Conservation (phyloP, 495 filamentous ascomycete genomes). For the Lepidopterella palustris region DNA sequence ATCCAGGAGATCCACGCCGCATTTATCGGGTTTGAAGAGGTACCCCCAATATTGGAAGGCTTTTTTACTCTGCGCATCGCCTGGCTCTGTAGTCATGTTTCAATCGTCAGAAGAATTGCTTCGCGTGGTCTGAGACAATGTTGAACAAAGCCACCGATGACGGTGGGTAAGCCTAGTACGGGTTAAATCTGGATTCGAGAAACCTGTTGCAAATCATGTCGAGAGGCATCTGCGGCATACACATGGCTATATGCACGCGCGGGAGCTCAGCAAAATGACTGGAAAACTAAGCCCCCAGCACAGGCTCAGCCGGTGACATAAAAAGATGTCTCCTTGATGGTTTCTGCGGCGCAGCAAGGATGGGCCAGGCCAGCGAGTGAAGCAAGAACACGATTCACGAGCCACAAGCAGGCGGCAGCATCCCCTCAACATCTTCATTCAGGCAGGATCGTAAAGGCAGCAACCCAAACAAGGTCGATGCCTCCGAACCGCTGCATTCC, state of each 20-base stretch:
- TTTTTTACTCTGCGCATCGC: slow-evolving; percentile 17
- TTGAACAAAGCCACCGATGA: background rate
- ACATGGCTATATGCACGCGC: background rate
- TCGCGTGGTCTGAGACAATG: background rate
- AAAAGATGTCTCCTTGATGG: background rate
- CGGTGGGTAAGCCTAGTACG: background rate
- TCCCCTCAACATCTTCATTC: background rate
- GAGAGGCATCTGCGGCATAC: background rate
- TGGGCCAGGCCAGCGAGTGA: background rate
- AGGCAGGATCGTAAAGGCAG: background rate
- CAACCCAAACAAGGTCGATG: background rate
- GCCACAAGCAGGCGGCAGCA: slow-evolving; percentile 2
- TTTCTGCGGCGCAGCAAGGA: background rate
- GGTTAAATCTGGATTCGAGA: background rate
- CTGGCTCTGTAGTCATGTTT: slow-evolving; percentile 19
- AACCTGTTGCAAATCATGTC: background rate
- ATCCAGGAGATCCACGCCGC: slow-evolving; percentile 67
- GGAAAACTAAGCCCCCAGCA: slow-evolving; percentile 6
- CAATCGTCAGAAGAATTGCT: background rate
- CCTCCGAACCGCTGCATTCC: background rate
- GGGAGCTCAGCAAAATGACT: background rate
- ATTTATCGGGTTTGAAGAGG: slow-evolving; percentile 73
- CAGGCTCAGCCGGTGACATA: background rate
- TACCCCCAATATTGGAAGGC: slow-evolving; percentile 65
- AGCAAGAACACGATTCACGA: background rate